These are phyloP conservation scores for Epichloe baconii DNA, from an alignment of 2,329 filamentous ascomycete genomes.

Conservation along the genomic window DNA sequence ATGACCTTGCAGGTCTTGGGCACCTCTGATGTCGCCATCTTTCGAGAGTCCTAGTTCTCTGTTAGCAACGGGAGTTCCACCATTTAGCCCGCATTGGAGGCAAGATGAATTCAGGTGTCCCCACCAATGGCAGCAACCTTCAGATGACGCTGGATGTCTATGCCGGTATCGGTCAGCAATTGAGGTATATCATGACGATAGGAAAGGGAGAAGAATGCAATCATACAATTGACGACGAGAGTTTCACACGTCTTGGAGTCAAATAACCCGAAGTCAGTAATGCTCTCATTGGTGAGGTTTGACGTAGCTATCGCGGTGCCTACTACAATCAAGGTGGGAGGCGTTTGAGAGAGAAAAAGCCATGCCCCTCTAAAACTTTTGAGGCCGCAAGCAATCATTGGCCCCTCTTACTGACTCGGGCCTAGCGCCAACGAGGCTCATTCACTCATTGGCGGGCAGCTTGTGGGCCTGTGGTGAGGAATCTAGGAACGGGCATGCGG, in stretches of 20 bases:
- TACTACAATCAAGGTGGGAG: background rate
- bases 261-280: background rate
- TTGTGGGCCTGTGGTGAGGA: background rate
- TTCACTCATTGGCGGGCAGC: background rate
- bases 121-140: background rate
- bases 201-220: background rate
- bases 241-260: background rate
- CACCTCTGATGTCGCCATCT: conserved; percentile 21
- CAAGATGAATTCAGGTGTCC: background rate
- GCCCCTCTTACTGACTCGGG: conserved; percentile 20
- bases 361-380: conserved; percentile 9
- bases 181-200: background rate
- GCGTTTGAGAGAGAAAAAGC: conserved; percentile 8
- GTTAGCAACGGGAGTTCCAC: background rate
- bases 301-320: background rate
- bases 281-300: conserved; percentile 3
- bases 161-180: conserved; percentile 1
- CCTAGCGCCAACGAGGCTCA: conserved; percentile 11
- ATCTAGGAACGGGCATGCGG: background rate
- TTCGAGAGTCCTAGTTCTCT: background rate
- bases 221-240: background rate
- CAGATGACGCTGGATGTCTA: background rate
- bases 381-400: background rate
- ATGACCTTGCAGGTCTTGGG: conserved; percentile 83
- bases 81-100: background rate